Base-by-base conservation (phyloP, 106 monocot genomes). In the Apostasia ramifera region DNA sequence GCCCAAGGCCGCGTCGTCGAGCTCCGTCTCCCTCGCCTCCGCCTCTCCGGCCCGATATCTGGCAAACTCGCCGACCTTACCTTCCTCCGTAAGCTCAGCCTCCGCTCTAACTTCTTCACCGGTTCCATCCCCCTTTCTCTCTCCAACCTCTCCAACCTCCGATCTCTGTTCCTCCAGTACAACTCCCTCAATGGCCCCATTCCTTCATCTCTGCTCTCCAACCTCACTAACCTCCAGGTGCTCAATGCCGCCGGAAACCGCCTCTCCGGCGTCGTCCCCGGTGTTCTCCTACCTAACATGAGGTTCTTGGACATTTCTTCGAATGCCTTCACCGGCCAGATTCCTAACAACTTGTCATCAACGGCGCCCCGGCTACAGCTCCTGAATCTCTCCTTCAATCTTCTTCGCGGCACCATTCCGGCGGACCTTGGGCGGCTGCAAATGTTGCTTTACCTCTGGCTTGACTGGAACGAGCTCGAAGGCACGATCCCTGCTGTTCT, bases 351-450 rank as follows among this genome's bases (percentile, higher is more conserved):
- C 47, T 40, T 67, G 59, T 60, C 60, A 26, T 60, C 60, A 12
- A 37, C n/a, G 2, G 45, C 45, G 5, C 47, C 44, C 8, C n/a
- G 10, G 3, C 11, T 75, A 11, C 61, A 75, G 50, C 45, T 75
- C n/a, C 49, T 75, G 13, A 75, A 69, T 13, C 75, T 75, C 53
- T 75, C 75, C 53, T 75, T 75, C 68, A 75, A 75, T 53, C 59
- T 60, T 9, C 52, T 75, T 37, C 68, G 61, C 26, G 75, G 75
- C 53, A 68, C 61, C 37, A 68, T 75, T 42, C 75, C 75, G 8
- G 53, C 67, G 9, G 68, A 68, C 53, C 5, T 75, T 4, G 75
- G 61, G 1, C 4, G 41, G 37, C 68, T 75, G 14, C 15, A 42
- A 3, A 15, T 11, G 38, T 53, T 75, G 4, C 46, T 75, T 11